Percentiles rank a stretch among this genome's conserved stretches.
Evolutionary conservation across 805 yeast species (phyloP).

Genomic region (Candida boidinii): DNA sequence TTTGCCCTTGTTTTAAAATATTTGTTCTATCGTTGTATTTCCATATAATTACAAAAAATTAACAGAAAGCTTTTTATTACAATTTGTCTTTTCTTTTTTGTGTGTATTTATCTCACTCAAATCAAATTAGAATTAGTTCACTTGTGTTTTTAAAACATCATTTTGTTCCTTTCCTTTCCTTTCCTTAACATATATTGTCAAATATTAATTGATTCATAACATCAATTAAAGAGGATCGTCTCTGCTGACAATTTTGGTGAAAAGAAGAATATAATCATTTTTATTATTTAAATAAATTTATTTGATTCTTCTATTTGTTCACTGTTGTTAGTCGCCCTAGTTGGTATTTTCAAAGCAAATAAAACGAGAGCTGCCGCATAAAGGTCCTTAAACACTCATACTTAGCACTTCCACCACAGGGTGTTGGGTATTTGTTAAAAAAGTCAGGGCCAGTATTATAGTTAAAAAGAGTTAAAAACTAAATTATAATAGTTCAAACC

Average conservation of each 20-base stretch:
- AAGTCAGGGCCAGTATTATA: too few relatives aligned
- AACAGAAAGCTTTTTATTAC: too few relatives aligned
- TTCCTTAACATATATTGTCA: background rate
- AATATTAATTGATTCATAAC: background rate
- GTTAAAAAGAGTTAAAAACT: background rate
- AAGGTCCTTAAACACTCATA: conserved; percentile 12
- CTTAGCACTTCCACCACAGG: conserved; percentile 1
- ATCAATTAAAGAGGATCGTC: conserved; percentile 1
- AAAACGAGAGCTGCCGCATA: conserved; percentile 49
- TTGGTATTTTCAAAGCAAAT: conserved; percentile 2
- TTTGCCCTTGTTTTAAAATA: too few relatives aligned
- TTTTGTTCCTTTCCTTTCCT: conserved; percentile 2
- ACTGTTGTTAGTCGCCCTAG: conserved; percentile 4
- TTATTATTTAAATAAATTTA: background rate
- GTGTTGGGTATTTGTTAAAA: too few relatives aligned
- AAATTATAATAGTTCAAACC: too few relatives aligned
- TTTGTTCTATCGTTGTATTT: too few relatives aligned
- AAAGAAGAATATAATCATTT: background rate
- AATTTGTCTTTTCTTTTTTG: too few relatives aligned
- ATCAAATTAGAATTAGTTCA: too few relatives aligned
- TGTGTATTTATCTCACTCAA: too few relatives aligned
- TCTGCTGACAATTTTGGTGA: conserved; percentile 1
- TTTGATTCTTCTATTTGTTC: background rate
- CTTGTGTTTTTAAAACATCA: conserved; percentile 3
- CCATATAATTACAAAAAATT: too few relatives aligned